A percentile compares a stretch with the other conserved stretches of the same genome.
Evolutionary conservation across 345 rosid species (phyloP).

Genomic region (Limnanthes douglasii): DNA sequence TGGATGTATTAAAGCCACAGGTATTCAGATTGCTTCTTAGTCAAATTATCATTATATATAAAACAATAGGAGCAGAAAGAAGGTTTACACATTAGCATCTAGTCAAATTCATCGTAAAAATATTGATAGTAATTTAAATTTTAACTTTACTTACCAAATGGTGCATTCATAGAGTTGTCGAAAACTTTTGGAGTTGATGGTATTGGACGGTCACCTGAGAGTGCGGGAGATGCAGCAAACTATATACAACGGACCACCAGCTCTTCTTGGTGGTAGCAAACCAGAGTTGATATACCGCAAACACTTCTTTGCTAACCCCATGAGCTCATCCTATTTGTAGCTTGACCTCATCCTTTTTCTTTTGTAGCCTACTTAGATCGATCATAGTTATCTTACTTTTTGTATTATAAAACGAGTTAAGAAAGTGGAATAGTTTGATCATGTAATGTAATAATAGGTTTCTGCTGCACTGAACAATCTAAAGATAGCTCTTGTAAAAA

Average conservation of each 20-base stretch:
- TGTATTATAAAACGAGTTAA: no score
- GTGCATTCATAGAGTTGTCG: constrained; percentile 41
- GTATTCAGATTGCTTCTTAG: constrained; percentile 19
- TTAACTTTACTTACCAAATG: neutral
- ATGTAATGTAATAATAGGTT: no score
- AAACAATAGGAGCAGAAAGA: neutral
- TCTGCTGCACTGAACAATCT: no score
- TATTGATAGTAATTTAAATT: no score
- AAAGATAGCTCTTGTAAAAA: no score
- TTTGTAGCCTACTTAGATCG: no score
- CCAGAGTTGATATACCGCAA: constrained; percentile 29
- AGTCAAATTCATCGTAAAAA: no score
- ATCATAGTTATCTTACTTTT: no score
- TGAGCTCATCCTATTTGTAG: constrained; percentile 32
- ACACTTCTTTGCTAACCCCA: constrained; percentile 69
- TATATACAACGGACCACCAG: constrained; percentile 29
- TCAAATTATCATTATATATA: neutral
- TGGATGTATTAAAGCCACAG: constrained; percentile 87
- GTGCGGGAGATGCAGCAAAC: constrained; percentile 55
- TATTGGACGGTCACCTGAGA: constrained; percentile 45
- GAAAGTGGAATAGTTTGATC: no score
- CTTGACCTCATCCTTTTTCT: no score
- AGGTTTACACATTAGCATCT: no score
- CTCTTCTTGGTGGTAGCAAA: constrained; percentile 26
- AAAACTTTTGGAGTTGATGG: constrained; percentile 60